Percentiles rank a stretch among this genome's conserved stretches.
Evolutionary conservation across 345 rosid species (phyloP).

Genomic region (Ceriops decandra): DNA sequence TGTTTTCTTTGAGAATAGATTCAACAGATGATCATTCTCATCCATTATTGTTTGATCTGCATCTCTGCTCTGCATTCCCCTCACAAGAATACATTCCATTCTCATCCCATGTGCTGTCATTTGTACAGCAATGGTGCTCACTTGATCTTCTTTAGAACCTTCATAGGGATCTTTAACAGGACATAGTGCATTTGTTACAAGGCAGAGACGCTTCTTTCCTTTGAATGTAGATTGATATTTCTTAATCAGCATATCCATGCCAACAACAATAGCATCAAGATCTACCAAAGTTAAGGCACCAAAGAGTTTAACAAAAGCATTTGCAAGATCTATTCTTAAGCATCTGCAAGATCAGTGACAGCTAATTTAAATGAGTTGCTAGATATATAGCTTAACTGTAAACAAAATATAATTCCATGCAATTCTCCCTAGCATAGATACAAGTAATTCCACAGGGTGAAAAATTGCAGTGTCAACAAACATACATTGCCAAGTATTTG

Average conservation of each 20-base stretch:
- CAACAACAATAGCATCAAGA: slow-evolving; percentile 90
- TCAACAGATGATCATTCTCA: slow-evolving; percentile 73
- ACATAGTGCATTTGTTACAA: slow-evolving; percentile 64
- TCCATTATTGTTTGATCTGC: slow-evolving; percentile 40
- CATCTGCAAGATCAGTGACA: too few species aligned
- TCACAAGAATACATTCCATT: slow-evolving; percentile 65
- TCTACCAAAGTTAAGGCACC: slow-evolving; percentile 63
- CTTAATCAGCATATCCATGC: slow-evolving; percentile 92
- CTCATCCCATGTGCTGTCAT: slow-evolving; percentile 63
- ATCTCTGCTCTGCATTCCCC: slow-evolving; percentile 34
- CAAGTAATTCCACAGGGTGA: too few species aligned
- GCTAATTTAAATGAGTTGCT: too few species aligned
- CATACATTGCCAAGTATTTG: too few species aligned
- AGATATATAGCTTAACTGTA: too few species aligned
- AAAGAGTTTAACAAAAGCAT: too few species aligned
- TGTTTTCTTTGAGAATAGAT: slow-evolving; percentile 54
- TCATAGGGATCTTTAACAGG: slow-evolving; percentile 70
- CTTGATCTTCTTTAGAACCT: slow-evolving; percentile 86
- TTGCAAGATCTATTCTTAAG: too few species aligned
- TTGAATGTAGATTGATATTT: slow-evolving; percentile 49
- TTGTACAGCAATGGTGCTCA: slow-evolving; percentile 55
- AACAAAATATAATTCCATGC: too few species aligned
- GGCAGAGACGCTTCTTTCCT: slow-evolving; percentile 82
- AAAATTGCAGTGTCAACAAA: too few species aligned
- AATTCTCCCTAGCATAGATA: too few species aligned